A percentile compares a stretch with the other conserved stretches of the same genome.
These are phyloP conservation scores for Macrophomina tecta DNA, from an alignment of 2,329 filamentous ascomycete species.

Conservation along the genomic window DNA sequence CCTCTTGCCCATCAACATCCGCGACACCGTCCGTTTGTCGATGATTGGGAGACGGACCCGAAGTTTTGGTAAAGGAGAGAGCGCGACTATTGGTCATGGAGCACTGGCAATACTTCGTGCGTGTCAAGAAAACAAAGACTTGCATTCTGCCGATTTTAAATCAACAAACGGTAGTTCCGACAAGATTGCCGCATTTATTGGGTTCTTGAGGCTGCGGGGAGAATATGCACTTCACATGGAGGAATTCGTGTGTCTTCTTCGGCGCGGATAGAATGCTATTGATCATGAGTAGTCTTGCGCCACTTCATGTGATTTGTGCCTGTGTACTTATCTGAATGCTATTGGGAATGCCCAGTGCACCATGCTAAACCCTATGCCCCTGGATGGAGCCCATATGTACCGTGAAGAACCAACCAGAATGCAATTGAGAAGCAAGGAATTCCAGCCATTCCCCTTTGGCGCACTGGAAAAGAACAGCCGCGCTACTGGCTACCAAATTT, in stretches of 20 bases:
- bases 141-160: too few species aligned
- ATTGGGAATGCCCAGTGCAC: constrained; percentile 7
- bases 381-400: constrained; percentile 14
- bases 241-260: not conserved
- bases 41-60: too few species aligned
- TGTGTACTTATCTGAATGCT: constrained; percentile 1
- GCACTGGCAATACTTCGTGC: too few species aligned
- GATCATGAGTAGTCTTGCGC: constrained; percentile 9
- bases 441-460: not conserved
- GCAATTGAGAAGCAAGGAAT: constrained; percentile 9
- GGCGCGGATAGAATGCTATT: constrained; percentile 20
- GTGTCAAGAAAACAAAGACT: too few species aligned
- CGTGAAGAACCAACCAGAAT: not conserved
- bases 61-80: not conserved
- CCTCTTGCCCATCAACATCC: too few species aligned
- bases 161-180: not conserved
- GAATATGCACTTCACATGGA: not conserved
- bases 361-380: constrained; percentile 4
- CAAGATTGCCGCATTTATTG: not conserved
- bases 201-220: not conserved
- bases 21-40: too few species aligned
- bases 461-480: not conserved
- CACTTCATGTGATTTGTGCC: not conserved
- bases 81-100: too few species aligned
- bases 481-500: constrained; percentile 5